A percentile compares a stretch with the other conserved stretches of the same genome.
Conservation (phyloP, 805 yeast genomes). For the Metschnikowia reukaufii region DNA sequence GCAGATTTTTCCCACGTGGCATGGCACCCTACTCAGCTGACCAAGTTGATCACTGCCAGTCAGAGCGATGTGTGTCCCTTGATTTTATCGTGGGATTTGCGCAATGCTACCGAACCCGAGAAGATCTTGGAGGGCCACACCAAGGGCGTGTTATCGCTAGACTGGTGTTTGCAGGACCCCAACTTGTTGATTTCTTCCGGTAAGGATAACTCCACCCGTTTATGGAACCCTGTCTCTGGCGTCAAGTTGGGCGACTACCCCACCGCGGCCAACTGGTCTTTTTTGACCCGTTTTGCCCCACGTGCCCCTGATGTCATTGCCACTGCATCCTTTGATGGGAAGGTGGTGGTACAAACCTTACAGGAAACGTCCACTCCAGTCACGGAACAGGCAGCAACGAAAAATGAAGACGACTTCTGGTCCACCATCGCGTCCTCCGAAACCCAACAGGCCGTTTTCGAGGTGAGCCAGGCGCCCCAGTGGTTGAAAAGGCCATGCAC, state of each 20-base stretch:
- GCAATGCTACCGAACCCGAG: slow-evolving; percentile 92
- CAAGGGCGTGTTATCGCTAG: slow-evolving; percentile 84
- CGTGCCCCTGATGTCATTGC: slow-evolving; percentile 86
- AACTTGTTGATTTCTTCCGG: slow-evolving; percentile 83
- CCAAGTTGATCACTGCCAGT: slow-evolving; percentile 85
- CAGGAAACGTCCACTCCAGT: slow-evolving; percentile 78
- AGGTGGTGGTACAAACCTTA: slow-evolving; percentile 74
- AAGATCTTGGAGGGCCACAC: slow-evolving; percentile 72
- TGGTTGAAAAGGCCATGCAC: slow-evolving; percentile 79
- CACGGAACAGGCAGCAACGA: slow-evolving; percentile 40
- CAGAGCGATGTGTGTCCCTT: slow-evolving; percentile 78
- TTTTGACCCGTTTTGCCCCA: slow-evolving; percentile 86
- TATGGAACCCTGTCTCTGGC: slow-evolving; percentile 89
- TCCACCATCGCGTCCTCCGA: slow-evolving; percentile 66
- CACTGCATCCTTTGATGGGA: slow-evolving; percentile 83
- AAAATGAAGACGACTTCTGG: slow-evolving; percentile 82
- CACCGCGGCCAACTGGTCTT: slow-evolving; percentile 90
- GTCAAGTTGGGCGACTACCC: slow-evolving; percentile 82
- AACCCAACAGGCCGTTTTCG: slow-evolving; percentile 70
- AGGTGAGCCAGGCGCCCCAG: slow-evolving; percentile 76
- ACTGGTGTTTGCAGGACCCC: slow-evolving; percentile 90
- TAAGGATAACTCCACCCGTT: slow-evolving; percentile 78
- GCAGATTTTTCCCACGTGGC: slow-evolving; percentile 78
- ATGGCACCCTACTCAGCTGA: slow-evolving; percentile 93
- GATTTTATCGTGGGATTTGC: slow-evolving; percentile 87